These are phyloP conservation scores for Exophiala spinifera DNA, from an alignment of 2,329 filamentous ascomycete species.

Conservation along the genomic window DNA sequence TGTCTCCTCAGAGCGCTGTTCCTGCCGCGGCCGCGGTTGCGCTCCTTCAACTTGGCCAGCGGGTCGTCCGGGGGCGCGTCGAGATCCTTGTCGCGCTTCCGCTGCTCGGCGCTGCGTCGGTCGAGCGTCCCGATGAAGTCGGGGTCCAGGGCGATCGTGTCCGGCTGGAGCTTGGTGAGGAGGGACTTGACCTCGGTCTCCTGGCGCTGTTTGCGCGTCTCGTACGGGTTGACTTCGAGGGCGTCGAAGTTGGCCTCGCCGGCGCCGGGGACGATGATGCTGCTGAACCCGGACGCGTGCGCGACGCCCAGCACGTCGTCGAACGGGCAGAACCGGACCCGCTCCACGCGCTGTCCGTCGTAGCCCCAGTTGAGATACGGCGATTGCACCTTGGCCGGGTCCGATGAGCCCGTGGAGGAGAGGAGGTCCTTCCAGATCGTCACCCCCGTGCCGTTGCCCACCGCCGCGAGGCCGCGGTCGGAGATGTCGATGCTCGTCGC, in stretches of 20 bases:
- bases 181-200: conserved; percentile 86
- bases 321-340: conserved; percentile 86
- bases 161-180: conserved; percentile 90
- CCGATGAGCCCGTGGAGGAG: conserved; percentile 61
- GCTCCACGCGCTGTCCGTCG: conserved; percentile 75
- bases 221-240: conserved; percentile 90
- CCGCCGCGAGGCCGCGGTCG: conserved; percentile 80
- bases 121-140: conserved; percentile 89
- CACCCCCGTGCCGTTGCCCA: conserved; percentile 85
- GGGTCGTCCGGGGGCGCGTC: conserved; percentile 65
- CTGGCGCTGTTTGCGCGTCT: conserved; percentile 86
- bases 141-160: conserved; percentile 95
- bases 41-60: conserved; percentile 54
- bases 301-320: conserved; percentile 87
- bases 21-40: conserved; percentile 78
- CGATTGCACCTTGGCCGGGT: conserved; percentile 75
- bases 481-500: conserved; percentile 83
- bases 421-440: conserved; percentile 92
- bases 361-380: conserved; percentile 88
- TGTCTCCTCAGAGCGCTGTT: conserved; percentile 87
- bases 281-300: conserved; percentile 83
- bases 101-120: conserved; percentile 72
- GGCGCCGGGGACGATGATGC: conserved; percentile 86
- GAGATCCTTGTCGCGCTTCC: conserved; percentile 72
- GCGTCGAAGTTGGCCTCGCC: conserved; percentile 96